A percentile compares a stretch with the other conserved stretches of the same genome.
Conservation (phyloP, 805 yeast species). For the Myxozyma melibiosi region DNA sequence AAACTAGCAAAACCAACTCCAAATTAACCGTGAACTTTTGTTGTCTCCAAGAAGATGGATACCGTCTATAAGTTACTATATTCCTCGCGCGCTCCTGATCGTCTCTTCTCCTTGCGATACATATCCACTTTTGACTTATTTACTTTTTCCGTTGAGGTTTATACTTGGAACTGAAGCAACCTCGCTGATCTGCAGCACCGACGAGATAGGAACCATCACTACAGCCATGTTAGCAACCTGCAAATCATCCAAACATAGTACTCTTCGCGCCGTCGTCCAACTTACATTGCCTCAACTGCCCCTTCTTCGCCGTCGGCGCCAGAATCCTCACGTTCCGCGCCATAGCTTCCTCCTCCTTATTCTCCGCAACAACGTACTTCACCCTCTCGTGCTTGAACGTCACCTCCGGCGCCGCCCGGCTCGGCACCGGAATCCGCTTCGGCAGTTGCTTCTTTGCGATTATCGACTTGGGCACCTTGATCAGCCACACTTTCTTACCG, state of each 20-base stretch:
- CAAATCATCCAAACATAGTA: not conserved
- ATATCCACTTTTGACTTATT: too few species aligned
- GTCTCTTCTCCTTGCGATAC: too few species aligned
- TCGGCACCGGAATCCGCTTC: conserved; percentile 15
- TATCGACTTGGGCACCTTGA: conserved; percentile 16
- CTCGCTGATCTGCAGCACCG: conserved; percentile 27
- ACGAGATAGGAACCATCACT: conserved; percentile 13
- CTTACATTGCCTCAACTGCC: conserved; percentile 11
- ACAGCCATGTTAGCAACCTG: not conserved
- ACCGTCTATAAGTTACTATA: too few species aligned
- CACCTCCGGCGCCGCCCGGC: not conserved
- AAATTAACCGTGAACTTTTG: too few species aligned
- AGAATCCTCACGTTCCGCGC: conserved; percentile 15
- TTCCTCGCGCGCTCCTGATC: too few species aligned
- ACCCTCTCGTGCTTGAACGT: conserved; percentile 12
- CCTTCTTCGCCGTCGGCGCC: conserved; percentile 7
- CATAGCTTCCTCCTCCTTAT: conserved; percentile 16
- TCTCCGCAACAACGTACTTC: conserved; percentile 14
- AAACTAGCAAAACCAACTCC: too few species aligned
- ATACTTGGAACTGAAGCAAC: conserved; percentile 27
- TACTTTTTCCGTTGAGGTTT: not conserved
- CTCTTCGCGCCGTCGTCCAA: not conserved
- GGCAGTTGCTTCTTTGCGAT: not conserved
- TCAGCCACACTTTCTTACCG: conserved; percentile 24
- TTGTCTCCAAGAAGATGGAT: too few species aligned